phyloP scores from a whole-genome alignment of 176 grass and related monocot species.

The Phyllostachys edulis region DNA sequence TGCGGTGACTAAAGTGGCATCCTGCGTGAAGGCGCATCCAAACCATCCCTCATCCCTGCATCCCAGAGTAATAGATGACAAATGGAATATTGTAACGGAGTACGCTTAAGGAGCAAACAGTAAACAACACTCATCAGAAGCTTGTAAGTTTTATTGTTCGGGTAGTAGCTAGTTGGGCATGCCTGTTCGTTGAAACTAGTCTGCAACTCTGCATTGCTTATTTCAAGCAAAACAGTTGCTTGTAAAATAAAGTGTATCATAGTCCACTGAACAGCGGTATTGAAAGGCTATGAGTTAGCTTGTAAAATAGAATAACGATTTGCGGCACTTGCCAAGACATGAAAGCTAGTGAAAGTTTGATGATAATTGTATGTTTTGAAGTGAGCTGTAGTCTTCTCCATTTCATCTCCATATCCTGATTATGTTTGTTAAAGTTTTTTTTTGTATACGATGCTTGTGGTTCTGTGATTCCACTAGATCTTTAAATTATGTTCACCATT shows the following conservation, averaged over 20 bases:
- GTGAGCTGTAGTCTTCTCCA: too few species aligned
- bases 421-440: not conserved
- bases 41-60: not conserved
- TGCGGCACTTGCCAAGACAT: too few species aligned
- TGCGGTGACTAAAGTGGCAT: too few species aligned
- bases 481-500: not conserved
- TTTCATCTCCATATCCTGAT: too few species aligned
- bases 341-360: too few species aligned
- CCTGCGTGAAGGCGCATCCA: not conserved
- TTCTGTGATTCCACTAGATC: not conserved
- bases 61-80: conserved; percentile 23
- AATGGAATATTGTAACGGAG: conserved; percentile 20
- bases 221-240: not conserved
- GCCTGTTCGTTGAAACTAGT: not conserved
- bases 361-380: too few species aligned
- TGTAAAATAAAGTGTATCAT: not conserved
- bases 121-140: not conserved
- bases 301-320: too few species aligned
- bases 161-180: not conserved
- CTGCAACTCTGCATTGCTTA: not conserved
- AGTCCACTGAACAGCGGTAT: not conserved
- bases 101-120: not conserved
- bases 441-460: not conserved
- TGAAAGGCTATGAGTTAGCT: too few species aligned
- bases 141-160: not conserved